A percentile compares a stretch with the other conserved stretches of the same genome.
phyloP scores from a whole-genome alignment of 2,329 filamentous ascomycete genomes.

The Ophiosphaerella korrae region DNA sequence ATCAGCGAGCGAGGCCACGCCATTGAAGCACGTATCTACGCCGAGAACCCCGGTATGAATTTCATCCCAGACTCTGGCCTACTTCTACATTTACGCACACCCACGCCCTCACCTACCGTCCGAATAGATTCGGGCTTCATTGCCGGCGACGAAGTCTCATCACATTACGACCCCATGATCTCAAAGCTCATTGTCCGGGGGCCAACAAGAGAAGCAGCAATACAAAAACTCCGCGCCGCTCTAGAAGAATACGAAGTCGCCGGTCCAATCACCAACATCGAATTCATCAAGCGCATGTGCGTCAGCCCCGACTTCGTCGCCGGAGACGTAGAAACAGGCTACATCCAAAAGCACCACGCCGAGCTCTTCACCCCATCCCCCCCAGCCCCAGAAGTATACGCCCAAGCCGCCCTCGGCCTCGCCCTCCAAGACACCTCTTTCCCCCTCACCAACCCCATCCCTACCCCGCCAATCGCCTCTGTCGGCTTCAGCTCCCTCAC shows the following conservation, averaged over 20 bases:
- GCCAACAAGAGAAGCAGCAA: constrained; percentile 75
- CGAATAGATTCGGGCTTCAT: constrained; percentile 94
- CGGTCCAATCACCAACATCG: constrained; percentile 91
- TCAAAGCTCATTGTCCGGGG: constrained; percentile 94
- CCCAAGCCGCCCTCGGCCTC: constrained; percentile 83
- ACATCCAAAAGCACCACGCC: constrained; percentile 85
- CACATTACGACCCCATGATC: constrained; percentile 98
- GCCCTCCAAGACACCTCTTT: constrained; percentile 54
- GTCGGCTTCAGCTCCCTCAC: constrained; percentile 60
- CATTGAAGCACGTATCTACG: constrained; percentile 95
- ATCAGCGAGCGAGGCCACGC: constrained; percentile 82
- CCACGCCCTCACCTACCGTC: constrained; percentile 70
- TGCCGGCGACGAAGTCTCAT: constrained; percentile 87
- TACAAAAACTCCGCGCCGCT: constrained; percentile 80
- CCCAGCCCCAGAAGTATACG: constrained; percentile 74
- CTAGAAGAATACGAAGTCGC: constrained; percentile 91
- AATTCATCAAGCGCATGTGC: constrained; percentile 91
- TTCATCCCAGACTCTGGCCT: constrained; percentile 94
- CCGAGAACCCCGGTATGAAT: constrained; percentile 87
- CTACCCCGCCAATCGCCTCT: constrained; percentile 35
- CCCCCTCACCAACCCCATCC: constrained; percentile 49
- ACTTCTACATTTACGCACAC: constrained; percentile 81
- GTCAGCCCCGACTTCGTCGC: constrained; percentile 79
- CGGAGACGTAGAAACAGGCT: constrained; percentile 92
- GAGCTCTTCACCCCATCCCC: constrained; percentile 73